Percentiles rank a stretch among this genome's conserved stretches.
Conservation (phyloP, 345 rosid genomes). For the Corymbia maculata region DNA sequence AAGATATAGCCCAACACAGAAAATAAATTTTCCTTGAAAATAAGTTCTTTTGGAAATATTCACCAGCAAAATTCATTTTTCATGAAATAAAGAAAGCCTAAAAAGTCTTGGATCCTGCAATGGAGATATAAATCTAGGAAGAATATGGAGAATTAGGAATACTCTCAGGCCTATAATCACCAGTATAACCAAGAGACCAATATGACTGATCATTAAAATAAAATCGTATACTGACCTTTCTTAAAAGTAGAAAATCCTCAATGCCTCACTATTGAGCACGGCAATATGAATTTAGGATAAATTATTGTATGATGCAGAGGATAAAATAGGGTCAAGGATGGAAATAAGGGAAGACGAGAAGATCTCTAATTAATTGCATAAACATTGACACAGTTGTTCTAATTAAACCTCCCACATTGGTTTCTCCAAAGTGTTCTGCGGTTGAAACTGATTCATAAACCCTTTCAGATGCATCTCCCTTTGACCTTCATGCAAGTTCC, state of each 20-base stretch:
- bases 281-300: not conserved
- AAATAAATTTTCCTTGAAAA: not conserved
- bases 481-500: constrained; percentile 15
- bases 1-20: not conserved
- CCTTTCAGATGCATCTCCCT: constrained; percentile 14
- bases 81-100: not conserved
- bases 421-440: constrained; percentile 20
- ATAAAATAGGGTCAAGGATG: not conserved
- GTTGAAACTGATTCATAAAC: constrained; percentile 23
- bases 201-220: not conserved
- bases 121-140: not conserved
- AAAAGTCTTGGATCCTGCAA: not conserved
- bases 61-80: not conserved
- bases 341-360: not conserved
- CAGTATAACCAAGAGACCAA: not conserved
- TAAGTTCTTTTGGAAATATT: not conserved
- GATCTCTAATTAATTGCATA: not conserved
- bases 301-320: not conserved
- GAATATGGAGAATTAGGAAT: not conserved
- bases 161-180: not conserved
- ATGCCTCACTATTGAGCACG: constrained; percentile 2
- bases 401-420: constrained; percentile 27
- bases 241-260: not conserved
- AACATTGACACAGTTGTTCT: not conserved
- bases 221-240: not conserved